Base-by-base conservation (phyloP, 495 filamentous ascomycete genomes). In the Lophiostoma macrostomum region DNA sequence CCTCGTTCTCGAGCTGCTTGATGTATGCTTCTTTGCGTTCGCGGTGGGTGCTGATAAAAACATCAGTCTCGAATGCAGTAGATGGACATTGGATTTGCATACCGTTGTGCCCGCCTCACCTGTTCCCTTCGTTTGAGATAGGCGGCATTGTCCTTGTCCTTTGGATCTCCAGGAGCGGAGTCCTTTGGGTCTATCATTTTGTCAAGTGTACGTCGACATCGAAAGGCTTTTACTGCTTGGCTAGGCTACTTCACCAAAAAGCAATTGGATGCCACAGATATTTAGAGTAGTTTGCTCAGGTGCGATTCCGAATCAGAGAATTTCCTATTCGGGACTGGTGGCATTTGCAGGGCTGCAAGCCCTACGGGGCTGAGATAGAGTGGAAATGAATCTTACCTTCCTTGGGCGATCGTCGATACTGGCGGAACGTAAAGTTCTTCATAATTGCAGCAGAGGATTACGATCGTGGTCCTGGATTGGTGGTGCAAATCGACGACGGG, bases 1-100 rank as follows among this genome's bases (percentile, higher is more conserved):
- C 63, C 37, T 70, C 66, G n/a, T 28, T 58, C 48, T 73, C 70
- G 10, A 73, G 56, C 1, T 56, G 53, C 47, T 69, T 73, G 50
- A 69, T 66, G 50, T 73, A 73, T 25, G 60, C 47, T 51, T 69
- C 69, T 53, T 73, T 73, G 18, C 71, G 69, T 40, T 71, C 68
- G 23, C 69, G 68, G 47, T 73, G 69, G n/a, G 68, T 68, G 14
- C 67, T 70, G 27, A 3, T 7, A 12, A n/a, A 12, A 6, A 2
- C 12, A 10, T 34, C 10, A 24, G 11, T n/a, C 14, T 48, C 18
- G 5, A 14, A 25, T 11, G n/a, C 16, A n/a, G 18, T 24, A 23
- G 4, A 46, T 11, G 41, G 20, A 16, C 11, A 25, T 4, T 4
- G 16, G 35, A 24, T 4, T 16, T 0, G 16, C 32, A 20, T 47